Conservation (phyloP, 768 basidiomycete genomes). For the Megacollybia marginata region DNA sequence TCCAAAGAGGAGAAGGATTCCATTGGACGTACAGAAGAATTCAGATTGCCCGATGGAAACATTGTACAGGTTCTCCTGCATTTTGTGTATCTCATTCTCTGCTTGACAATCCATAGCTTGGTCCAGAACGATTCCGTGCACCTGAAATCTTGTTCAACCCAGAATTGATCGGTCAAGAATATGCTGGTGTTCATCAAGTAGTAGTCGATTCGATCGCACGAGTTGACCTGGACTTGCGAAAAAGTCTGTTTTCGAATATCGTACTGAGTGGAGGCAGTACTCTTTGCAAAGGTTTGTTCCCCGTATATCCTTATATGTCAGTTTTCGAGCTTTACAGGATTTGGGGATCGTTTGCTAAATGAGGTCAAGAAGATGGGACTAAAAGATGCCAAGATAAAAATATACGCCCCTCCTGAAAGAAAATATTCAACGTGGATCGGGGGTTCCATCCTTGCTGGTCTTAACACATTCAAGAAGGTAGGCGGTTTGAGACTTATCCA, state of each 20-base stretch:
- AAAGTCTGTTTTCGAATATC: constrained; percentile 93
- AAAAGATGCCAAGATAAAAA: constrained; percentile 97
- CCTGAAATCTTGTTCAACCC: constrained; percentile 98
- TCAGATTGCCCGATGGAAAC: constrained; percentile 92
- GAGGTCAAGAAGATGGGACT: constrained; percentile 95
- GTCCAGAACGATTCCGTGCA: constrained; percentile 90
- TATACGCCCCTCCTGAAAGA: constrained; percentile 98
- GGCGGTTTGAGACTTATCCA: constrained; percentile 6
- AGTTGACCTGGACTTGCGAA: constrained; percentile 93
- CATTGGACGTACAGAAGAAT: constrained; percentile 73
- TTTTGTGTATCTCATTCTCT: constrained; percentile 9
- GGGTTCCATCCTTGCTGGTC: constrained; percentile 90
- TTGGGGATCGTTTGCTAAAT: constrained; percentile 91
- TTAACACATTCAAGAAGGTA: constrained; percentile 98
- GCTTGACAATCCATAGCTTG: constrained; percentile 50
- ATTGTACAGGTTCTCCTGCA: constrained; percentile 62
- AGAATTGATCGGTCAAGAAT: constrained; percentile 92
- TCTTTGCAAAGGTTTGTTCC: constrained; percentile 72
- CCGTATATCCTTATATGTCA: background rate
- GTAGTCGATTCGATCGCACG: constrained; percentile 97
- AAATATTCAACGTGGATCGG: constrained; percentile 98
- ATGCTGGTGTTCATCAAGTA: constrained; percentile 95
- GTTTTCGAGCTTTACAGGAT: constrained; percentile 40
- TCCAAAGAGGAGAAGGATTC: constrained; percentile 94
- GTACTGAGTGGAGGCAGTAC: constrained; percentile 96